Evolutionary conservation across 1,284 basidiomycete genomes (phyloP).

Genomic region (Wallemia ichthyophaga): DNA sequence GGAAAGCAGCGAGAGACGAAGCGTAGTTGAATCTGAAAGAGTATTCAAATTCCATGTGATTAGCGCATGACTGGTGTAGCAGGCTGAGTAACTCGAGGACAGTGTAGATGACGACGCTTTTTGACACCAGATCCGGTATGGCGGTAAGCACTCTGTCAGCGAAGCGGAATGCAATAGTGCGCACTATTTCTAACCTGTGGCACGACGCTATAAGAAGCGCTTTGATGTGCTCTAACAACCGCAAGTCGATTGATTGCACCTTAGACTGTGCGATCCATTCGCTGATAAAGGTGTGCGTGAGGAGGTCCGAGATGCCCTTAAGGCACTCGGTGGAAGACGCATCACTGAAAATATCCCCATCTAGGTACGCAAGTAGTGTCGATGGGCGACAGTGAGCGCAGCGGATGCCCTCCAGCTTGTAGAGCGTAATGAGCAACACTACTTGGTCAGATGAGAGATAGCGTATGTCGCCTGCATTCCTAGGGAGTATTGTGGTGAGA

Average conservation of each 20-base stretch:
- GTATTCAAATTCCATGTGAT: slow-evolving; percentile 55
- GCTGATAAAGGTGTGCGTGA: slow-evolving; percentile 17
- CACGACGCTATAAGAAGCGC: slow-evolving; percentile 47
- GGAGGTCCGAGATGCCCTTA: slow-evolving; percentile 48
- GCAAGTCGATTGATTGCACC: slow-evolving; percentile 37
- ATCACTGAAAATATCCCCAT: slow-evolving; percentile 55
- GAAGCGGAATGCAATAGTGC: slow-evolving; percentile 52
- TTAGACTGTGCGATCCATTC: slow-evolving; percentile 33
- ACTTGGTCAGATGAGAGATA: slow-evolving; percentile 52
- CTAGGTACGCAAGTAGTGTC: slow-evolving; percentile 59
- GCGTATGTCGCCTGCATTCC: slow-evolving; percentile 39
- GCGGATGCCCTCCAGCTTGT: slow-evolving; percentile 67
- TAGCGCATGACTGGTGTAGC: slow-evolving; percentile 59
- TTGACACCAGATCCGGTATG: slow-evolving; percentile 81
- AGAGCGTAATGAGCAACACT: slow-evolving; percentile 59
- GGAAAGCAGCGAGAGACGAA: neutral
- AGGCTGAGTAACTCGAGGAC: slow-evolving; percentile 78
- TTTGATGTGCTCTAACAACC: slow-evolving; percentile 42
- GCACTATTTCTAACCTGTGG: slow-evolving; percentile 49
- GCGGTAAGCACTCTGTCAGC: slow-evolving; percentile 62
- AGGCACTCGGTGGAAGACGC: slow-evolving; percentile 37
- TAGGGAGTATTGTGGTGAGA: slow-evolving; percentile 35
- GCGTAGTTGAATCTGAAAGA: neutral
- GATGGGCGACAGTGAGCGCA: slow-evolving; percentile 50
- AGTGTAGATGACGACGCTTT: slow-evolving; percentile 53